Evolutionary conservation across 257 asterid species (phyloP).

Genomic region (Ligustrum vulgare): DNA sequence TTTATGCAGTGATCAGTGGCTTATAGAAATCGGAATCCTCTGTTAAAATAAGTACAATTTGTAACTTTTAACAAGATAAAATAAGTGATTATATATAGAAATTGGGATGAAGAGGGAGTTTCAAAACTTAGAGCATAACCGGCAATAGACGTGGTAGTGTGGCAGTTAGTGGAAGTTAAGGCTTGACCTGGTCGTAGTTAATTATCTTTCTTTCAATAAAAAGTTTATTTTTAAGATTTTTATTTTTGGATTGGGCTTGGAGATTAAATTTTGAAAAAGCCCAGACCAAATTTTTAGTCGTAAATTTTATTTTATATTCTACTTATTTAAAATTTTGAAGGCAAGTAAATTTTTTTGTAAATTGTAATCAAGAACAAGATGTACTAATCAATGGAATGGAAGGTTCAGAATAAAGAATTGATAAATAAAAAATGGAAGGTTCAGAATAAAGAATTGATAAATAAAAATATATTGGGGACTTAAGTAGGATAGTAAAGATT

Average conservation of each 20-base stretch:
- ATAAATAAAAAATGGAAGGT: too few species aligned
- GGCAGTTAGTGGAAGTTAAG: constrained; percentile 23
- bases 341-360: too few species aligned
- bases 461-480: too few species aligned
- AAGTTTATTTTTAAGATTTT: too few species aligned
- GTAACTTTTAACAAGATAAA: background rate
- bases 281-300: background rate
- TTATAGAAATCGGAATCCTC: background rate
- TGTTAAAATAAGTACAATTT: background rate
- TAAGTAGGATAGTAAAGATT: too few species aligned
- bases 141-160: constrained; percentile 14
- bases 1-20: background rate
- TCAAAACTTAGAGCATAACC: background rate
- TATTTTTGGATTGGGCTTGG: background rate
- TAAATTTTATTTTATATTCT: too few species aligned
- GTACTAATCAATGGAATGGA: too few species aligned
- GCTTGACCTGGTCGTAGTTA: constrained; percentile 10
- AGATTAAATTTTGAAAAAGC: background rate
- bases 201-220: background rate
- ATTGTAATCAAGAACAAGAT: too few species aligned
- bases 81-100: background rate
- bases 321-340: too few species aligned
- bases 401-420: too few species aligned
- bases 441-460: too few species aligned
- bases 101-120: background rate